phyloP scores from a whole-genome alignment of 148 eudicot genomes.

The Drosera capensis region DNA sequence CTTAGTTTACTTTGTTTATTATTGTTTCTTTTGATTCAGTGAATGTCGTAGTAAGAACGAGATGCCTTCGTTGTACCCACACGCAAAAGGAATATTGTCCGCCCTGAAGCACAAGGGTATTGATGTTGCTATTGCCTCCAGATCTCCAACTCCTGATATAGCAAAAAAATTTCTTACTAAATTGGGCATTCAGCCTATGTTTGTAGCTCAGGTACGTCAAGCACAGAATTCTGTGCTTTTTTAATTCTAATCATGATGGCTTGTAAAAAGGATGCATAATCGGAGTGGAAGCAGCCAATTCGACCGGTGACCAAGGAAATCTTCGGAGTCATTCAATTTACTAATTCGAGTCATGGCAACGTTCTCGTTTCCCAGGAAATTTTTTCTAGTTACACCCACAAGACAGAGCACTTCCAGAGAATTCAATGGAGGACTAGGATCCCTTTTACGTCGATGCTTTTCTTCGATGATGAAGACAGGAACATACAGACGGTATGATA shows the following conservation, averaged over 20 bases:
- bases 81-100: constrained; percentile 69
- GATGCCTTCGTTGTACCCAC: constrained; percentile 80
- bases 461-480: constrained; percentile 88
- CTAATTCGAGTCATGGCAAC: too few species aligned
- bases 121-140: constrained; percentile 79
- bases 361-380: constrained; percentile 63
- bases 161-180: constrained; percentile 81
- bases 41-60: constrained; percentile 93
- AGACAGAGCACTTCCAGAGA: constrained; percentile 89
- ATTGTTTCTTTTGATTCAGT: constrained; percentile 18
- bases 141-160: constrained; percentile 91
- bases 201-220: constrained; percentile 70
- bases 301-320: constrained; percentile 37
- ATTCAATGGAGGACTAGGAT: constrained; percentile 59
- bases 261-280: too few species aligned
- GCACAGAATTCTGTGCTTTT: constrained; percentile 1
- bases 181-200: constrained; percentile 63
- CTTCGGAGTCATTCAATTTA: constrained; percentile 90
- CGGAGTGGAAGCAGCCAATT: neutral
- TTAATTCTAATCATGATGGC: too few species aligned
- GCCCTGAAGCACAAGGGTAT: constrained; percentile 91
- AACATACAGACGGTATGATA: constrained; percentile 57
- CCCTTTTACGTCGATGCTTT: constrained; percentile 80
- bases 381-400: constrained; percentile 88
- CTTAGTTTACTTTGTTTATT: constrained; percentile 4